Evolutionary conservation across 1,284 basidiomycete species (phyloP).

Genomic region (Trametes versicolor): DNA sequence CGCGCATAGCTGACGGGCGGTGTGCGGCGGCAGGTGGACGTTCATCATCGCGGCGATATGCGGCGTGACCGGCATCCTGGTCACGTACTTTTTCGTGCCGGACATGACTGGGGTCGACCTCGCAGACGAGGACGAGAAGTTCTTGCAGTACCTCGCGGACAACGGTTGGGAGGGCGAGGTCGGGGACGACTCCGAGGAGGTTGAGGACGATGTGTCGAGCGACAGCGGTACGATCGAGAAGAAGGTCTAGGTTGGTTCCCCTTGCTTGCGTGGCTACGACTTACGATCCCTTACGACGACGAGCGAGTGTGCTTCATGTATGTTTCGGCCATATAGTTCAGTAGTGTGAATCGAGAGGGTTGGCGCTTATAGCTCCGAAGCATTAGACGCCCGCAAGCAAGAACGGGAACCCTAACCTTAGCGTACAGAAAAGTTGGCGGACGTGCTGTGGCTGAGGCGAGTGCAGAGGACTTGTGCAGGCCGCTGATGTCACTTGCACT

Average conservation of each 20-base stretch:
- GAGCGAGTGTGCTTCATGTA: neutral
- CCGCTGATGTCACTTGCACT: conserved; percentile 45
- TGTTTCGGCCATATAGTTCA: neutral
- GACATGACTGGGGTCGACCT: conserved; percentile 77
- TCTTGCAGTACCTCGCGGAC: conserved; percentile 65
- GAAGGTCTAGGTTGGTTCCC: conserved; percentile 19
- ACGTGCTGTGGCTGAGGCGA: conserved; percentile 16
- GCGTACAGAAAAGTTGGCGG: neutral
- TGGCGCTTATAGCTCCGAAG: neutral
- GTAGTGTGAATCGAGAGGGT: neutral
- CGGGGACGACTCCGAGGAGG: conserved; percentile 56
- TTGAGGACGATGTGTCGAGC: conserved; percentile 37
- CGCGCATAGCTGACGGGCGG: conserved; percentile 1
- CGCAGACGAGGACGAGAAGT: conserved; percentile 72
- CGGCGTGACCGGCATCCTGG: conserved; percentile 66
- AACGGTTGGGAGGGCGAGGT: conserved; percentile 76
- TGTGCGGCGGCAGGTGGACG: conserved; percentile 59
- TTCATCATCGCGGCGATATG: conserved; percentile 80
- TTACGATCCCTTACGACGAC: neutral
- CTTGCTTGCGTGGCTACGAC: neutral
- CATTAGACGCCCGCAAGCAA: neutral
- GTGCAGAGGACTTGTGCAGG: conserved; percentile 15
- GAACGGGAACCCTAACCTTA: conserved; percentile 7
- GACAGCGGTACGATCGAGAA: conserved; percentile 29
- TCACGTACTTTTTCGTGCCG: conserved; percentile 76